Evolutionary conservation across 176 grass and related monocot species (phyloP).

Genomic region (Lolium rigidum): DNA sequence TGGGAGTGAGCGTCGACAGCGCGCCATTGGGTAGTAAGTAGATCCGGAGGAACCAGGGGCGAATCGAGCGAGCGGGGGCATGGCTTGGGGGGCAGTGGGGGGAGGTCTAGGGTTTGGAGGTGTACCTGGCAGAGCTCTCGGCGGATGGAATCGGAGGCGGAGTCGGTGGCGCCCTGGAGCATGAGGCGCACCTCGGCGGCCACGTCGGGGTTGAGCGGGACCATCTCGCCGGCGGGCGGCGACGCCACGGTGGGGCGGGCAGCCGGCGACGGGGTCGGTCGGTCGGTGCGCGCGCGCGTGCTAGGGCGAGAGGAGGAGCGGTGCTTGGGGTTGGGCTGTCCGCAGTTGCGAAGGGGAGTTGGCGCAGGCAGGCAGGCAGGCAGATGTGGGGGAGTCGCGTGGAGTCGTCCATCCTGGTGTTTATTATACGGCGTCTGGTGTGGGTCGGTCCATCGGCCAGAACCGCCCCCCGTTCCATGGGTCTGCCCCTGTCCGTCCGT

Average conservation of each 20-base stretch:
- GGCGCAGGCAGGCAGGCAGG: neutral
- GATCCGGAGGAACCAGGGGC: neutral
- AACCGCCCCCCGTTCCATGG: neutral
- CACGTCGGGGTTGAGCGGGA: slow-evolving; percentile 40
- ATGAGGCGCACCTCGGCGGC: slow-evolving; percentile 60
- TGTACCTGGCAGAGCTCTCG: slow-evolving; percentile 44
- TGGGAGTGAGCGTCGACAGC: neutral
- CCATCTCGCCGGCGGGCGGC: slow-evolving; percentile 51
- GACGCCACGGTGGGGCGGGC: neutral
- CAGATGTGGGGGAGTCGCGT: neutral
- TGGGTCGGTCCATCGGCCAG: too few species aligned
- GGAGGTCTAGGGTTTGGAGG: slow-evolving; percentile 1
- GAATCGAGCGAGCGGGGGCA: neutral
- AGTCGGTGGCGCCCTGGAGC: slow-evolving; percentile 56
- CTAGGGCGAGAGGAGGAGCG: neutral
- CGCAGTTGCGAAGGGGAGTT: neutral
- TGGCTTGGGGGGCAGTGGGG: too few species aligned
- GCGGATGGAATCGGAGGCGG: slow-evolving; percentile 47
- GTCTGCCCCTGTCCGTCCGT: neutral
- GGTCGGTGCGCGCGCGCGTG: neutral
- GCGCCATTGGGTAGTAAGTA: neutral
- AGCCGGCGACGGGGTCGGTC: neutral
- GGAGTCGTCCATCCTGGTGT: neutral
- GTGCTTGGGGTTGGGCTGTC: neutral
- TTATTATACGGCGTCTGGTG: too few species aligned